A percentile compares a stretch with the other conserved stretches of the same genome.
phyloP scores from a whole-genome alignment of 2,329 filamentous ascomycete genomes.

The Neoscytalidium dimidiatum region DNA sequence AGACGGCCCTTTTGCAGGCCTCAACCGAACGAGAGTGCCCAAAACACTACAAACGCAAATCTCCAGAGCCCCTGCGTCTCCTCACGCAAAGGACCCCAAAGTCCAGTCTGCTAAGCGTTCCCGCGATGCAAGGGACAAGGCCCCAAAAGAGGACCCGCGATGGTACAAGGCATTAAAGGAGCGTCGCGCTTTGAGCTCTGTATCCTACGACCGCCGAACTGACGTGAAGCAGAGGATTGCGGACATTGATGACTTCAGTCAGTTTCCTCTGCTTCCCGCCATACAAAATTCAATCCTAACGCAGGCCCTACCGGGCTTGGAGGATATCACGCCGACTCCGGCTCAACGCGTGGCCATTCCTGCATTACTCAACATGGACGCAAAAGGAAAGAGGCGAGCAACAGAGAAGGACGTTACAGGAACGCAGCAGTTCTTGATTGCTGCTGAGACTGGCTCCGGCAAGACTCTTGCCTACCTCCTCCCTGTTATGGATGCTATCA shows the following conservation, averaged over 20 bases:
- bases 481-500: conserved; percentile 82
- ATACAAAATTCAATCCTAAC: conserved; percentile 70
- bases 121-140: neutral
- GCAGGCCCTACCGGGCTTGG: conserved; percentile 74
- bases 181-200: conserved; percentile 75
- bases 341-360: conserved; percentile 83
- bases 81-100: neutral
- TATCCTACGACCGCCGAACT: conserved; percentile 72
- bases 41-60: conserved; percentile 24
- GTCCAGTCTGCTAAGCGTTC: neutral
- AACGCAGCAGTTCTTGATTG: conserved; percentile 73
- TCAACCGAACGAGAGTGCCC: conserved; percentile 36
- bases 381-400: conserved; percentile 23
- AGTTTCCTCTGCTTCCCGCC: conserved; percentile 72
- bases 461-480: conserved; percentile 94
- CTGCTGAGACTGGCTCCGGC: conserved; percentile 94
- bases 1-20: conserved; percentile 32
- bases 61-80: conserved; percentile 16
- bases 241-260: conserved; percentile 75
- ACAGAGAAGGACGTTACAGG: conserved; percentile 30
- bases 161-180: conserved; percentile 77
- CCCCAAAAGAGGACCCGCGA: neutral
- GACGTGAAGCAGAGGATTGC: conserved; percentile 62
- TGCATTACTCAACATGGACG: conserved; percentile 64
- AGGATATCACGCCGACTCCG: conserved; percentile 79